Evolutionary conservation across 768 basidiomycete genomes (phyloP).

Genomic region (Pluteus cervinus): DNA sequence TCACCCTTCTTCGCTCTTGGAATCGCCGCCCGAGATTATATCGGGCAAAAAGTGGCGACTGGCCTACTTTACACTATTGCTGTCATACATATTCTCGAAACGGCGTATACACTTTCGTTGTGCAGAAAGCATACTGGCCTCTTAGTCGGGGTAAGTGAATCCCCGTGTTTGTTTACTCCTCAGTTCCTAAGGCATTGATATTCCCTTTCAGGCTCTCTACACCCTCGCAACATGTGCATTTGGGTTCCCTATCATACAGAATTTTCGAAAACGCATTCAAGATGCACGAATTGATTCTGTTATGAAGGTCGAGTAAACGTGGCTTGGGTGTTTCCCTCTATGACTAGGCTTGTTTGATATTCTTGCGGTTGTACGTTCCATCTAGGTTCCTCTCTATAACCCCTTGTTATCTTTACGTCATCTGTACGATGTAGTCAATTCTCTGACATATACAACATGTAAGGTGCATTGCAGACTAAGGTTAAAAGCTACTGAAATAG

Average conservation of each 20-base stretch:
- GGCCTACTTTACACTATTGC: constrained; percentile 24
- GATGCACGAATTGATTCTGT: constrained; percentile 71
- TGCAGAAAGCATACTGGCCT: constrained; percentile 49
- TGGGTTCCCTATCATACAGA: constrained; percentile 50
- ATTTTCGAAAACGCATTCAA: constrained; percentile 56
- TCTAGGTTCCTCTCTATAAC: too few species aligned
- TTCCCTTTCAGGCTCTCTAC: constrained; percentile 41
- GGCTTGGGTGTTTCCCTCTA: background rate
- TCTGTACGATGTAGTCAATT: too few species aligned
- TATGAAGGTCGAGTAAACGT: constrained; percentile 64
- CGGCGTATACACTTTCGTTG: constrained; percentile 39
- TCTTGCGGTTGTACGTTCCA: too few species aligned
- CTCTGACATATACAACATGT: too few species aligned
- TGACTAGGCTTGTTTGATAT: too few species aligned
- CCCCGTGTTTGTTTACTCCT: background rate
- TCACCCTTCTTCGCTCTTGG: constrained; percentile 27
- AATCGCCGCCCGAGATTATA: constrained; percentile 18
- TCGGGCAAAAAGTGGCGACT: constrained; percentile 25
- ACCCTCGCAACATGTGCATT: constrained; percentile 40
- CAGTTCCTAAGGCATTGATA: background rate
- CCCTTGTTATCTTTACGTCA: too few species aligned
- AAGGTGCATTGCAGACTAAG: too few species aligned
- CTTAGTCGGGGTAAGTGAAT: constrained; percentile 26
- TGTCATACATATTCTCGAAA: constrained; percentile 40
- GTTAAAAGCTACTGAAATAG: too few species aligned